Percentiles rank a stretch among this genome's conserved stretches.
phyloP scores from a whole-genome alignment of 2,329 filamentous ascomycete species.

The Colletotrichum chlorophyti region DNA sequence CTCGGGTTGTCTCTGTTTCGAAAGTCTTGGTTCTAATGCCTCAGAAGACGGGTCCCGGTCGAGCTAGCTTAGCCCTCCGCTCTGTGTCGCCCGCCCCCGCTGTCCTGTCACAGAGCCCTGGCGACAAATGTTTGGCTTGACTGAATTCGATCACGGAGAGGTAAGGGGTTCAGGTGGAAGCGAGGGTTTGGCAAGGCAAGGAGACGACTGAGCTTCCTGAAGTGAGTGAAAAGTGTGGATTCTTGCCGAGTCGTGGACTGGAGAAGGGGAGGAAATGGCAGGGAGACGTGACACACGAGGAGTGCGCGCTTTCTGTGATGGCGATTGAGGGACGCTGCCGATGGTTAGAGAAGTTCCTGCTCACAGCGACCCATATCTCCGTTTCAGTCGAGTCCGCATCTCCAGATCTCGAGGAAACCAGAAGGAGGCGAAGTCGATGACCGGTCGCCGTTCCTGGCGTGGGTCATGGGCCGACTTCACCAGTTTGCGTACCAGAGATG shows the following conservation, averaged over 20 bases:
- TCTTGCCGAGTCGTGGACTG: too few relatives aligned
- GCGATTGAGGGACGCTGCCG: not conserved
- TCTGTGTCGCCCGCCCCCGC: not conserved
- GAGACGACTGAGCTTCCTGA: not conserved
- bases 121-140: not conserved
- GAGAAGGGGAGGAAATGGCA: slow-evolving; percentile 4
- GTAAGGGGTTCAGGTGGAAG: not conserved
- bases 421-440: slow-evolving; percentile 11
- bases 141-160: not conserved
- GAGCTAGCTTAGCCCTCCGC: not conserved
- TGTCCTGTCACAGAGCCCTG: slow-evolving; percentile 19
- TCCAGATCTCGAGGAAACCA: not conserved
- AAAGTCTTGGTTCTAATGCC: slow-evolving; percentile 13
- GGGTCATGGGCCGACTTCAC: slow-evolving; percentile 1
- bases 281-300: slow-evolving; percentile 19
- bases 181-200: not conserved
- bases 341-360: too few relatives aligned
- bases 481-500: slow-evolving; percentile 2
- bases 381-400: slow-evolving; percentile 27
- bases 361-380: not conserved
- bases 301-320: too few relatives aligned
- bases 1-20: slow-evolving; percentile 2
- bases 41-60: slow-evolving; percentile 7
- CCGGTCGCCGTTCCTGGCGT: slow-evolving; percentile 5
- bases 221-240: not conserved